phyloP scores from a whole-genome alignment of 164 flowering plant species.

The Vitis amurensis region DNA sequence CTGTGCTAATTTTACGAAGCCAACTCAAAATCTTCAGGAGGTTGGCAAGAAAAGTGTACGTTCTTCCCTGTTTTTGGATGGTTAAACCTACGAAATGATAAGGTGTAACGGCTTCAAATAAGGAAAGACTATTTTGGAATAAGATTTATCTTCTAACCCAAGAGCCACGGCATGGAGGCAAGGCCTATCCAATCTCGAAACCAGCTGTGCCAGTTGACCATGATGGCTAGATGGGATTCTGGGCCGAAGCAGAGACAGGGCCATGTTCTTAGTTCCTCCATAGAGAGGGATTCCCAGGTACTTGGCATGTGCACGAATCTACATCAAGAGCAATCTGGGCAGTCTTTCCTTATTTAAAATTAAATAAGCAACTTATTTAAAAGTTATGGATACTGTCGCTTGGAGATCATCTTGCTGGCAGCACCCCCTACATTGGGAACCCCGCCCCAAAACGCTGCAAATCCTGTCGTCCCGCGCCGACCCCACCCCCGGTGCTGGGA shows the following conservation, averaged over 20 bases:
- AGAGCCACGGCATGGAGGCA: slow-evolving; percentile 90
- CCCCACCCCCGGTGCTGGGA: too few species aligned
- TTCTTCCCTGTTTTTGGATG: slow-evolving; percentile 74
- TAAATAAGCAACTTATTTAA: too few species aligned
- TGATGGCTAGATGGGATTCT: slow-evolving; percentile 41
- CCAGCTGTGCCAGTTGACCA: slow-evolving; percentile 39
- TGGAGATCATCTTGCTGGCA: too few species aligned
- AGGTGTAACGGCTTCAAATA: not conserved
- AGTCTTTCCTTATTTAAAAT: too few species aligned
- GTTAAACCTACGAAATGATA: slow-evolving; percentile 52
- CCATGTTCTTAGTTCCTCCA: slow-evolving; percentile 86
- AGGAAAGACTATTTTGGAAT: not conserved
- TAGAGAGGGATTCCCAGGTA: slow-evolving; percentile 82
- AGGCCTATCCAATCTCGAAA: slow-evolving; percentile 72
- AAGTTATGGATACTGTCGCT: too few species aligned
- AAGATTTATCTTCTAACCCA: slow-evolving; percentile 49
- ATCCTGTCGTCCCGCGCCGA: too few species aligned
- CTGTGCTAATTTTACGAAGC: slow-evolving; percentile 45
- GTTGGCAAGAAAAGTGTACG: slow-evolving; percentile 62
- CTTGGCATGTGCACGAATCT: slow-evolving; percentile 98
- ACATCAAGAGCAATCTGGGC: slow-evolving; percentile 4
- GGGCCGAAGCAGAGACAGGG: slow-evolving; percentile 67
- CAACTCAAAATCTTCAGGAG: slow-evolving; percentile 63
- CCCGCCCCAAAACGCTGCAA: too few species aligned
- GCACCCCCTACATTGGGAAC: too few species aligned